phyloP scores from a whole-genome alignment of 345 rosid genomes.

The Lenwebbia sp. region DNA sequence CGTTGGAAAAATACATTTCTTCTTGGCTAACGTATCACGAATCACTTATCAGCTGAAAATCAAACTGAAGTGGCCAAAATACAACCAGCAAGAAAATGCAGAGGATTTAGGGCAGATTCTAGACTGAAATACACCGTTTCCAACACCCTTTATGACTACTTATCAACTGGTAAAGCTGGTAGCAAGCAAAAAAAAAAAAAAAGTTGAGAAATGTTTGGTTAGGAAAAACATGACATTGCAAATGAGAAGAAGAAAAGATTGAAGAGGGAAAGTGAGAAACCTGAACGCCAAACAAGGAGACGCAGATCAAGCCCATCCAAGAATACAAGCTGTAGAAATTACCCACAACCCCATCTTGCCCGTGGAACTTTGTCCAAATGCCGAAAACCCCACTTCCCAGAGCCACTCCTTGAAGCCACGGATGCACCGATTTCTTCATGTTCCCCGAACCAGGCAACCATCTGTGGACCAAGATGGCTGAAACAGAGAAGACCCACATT shows the following conservation, averaged over 20 bases:
- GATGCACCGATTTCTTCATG: slow-evolving; percentile 74
- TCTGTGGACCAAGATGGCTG: slow-evolving; percentile 83
- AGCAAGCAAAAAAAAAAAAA: background rate
- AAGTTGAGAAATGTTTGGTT: background rate
- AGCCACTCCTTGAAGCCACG: slow-evolving; percentile 82
- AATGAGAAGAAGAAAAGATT: too few species aligned
- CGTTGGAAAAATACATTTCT: background rate
- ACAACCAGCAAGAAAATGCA: background rate
- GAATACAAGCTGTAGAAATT: slow-evolving; percentile 91
- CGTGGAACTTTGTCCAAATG: slow-evolving; percentile 81
- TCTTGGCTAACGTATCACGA: background rate
- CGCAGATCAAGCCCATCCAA: slow-evolving; percentile 92
- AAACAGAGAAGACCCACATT: background rate
- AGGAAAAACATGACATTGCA: background rate
- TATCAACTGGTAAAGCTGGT: background rate
- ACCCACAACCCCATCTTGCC: slow-evolving; percentile 47
- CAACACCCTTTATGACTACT: background rate
- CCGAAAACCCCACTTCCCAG: slow-evolving; percentile 76
- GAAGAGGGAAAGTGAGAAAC: slow-evolving; percentile 13
- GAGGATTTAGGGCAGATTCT: background rate
- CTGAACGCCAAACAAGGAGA: slow-evolving; percentile 84
- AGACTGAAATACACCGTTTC: background rate
- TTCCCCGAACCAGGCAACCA: slow-evolving; percentile 90
- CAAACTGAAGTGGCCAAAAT: background rate
- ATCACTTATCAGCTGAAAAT: background rate